phyloP scores from a whole-genome alignment of 352 stramenopile genomes.

The Thraustochytrium sp. region DNA sequence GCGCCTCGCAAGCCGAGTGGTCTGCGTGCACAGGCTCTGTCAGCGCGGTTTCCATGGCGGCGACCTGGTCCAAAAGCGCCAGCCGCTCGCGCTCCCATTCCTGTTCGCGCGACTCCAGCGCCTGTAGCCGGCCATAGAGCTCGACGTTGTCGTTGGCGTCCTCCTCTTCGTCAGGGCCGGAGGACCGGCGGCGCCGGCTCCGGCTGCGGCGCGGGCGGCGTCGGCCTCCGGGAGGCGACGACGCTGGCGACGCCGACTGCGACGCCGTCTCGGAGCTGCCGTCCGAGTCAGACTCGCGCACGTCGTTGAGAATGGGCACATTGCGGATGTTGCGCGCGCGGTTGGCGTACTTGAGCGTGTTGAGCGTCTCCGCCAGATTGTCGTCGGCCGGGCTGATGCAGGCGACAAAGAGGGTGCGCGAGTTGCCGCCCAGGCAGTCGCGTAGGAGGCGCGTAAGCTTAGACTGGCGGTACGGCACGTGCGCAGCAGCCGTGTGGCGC shows the following conservation, averaged over 20 bases:
- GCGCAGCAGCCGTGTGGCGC: constrained; percentile 50
- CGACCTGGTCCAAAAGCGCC: neutral
- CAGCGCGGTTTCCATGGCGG: neutral
- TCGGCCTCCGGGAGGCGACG: too few species aligned
- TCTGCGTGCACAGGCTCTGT: neutral
- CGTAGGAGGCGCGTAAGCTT: constrained; percentile 91
- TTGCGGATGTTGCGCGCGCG: constrained; percentile 95
- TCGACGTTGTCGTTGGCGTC: too few species aligned
- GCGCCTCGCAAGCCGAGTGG: neutral
- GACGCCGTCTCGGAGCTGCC: neutral
- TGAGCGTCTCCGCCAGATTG: constrained; percentile 90
- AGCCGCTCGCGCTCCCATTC: neutral
- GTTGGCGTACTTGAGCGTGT: constrained; percentile 90
- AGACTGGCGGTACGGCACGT: constrained; percentile 92
- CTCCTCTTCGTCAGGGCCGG: too few species aligned
- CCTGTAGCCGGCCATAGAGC: neutral
- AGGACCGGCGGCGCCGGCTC: too few species aligned
- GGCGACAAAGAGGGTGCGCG: constrained; percentile 92
- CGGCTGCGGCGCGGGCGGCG: too few species aligned
- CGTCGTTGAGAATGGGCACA: constrained; percentile 79
- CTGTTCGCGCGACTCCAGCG: neutral
- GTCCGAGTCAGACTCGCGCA: neutral
- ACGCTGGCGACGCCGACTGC: too few species aligned
- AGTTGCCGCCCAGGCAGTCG: constrained; percentile 87
- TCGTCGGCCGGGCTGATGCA: constrained; percentile 86